Evolutionary conservation across 371 early-diverging fungal genomes (phyloP).

Genomic region (Mycotypha africana): DNA sequence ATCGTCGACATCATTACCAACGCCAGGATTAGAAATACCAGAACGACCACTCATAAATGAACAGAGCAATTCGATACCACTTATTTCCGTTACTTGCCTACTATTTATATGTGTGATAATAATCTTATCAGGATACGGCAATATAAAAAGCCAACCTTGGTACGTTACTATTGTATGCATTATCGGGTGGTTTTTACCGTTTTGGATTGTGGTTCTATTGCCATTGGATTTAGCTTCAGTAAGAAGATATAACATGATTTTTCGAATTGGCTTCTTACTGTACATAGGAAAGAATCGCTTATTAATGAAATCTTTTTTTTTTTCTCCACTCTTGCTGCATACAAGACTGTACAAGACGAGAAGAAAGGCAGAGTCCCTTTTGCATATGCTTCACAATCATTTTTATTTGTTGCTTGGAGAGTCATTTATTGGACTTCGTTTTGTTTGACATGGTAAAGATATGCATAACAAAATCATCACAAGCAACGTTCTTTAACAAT

Average conservation of each 20-base stretch:
- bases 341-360: conserved; percentile 57
- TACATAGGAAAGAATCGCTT: too few relatives aligned
- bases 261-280: too few relatives aligned
- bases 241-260: too few relatives aligned
- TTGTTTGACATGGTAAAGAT: conserved; percentile 79
- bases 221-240: conserved; percentile 91
- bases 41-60: conserved; percentile 1
- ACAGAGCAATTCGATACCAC: conserved; percentile 33
- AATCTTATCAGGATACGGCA: conserved; percentile 71
- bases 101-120: conserved; percentile 47
- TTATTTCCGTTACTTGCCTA: conserved; percentile 45
- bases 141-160: conserved; percentile 60
- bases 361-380: conserved; percentile 69
- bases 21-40: too few relatives aligned
- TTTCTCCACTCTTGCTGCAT: too few relatives aligned
- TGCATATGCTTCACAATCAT: conserved; percentile 64
- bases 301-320: too few relatives aligned
- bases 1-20: too few relatives aligned
- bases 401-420: conserved; percentile 79
- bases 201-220: conserved; percentile 82
- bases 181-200: conserved; percentile 84
- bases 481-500: too few relatives aligned
- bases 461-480: neutral
- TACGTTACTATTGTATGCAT: conserved; percentile 60
- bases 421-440: conserved; percentile 90